These are phyloP conservation scores for Leptosphaerulina australis DNA, from an alignment of 2,329 filamentous ascomycete species.

Conservation along the genomic window DNA sequence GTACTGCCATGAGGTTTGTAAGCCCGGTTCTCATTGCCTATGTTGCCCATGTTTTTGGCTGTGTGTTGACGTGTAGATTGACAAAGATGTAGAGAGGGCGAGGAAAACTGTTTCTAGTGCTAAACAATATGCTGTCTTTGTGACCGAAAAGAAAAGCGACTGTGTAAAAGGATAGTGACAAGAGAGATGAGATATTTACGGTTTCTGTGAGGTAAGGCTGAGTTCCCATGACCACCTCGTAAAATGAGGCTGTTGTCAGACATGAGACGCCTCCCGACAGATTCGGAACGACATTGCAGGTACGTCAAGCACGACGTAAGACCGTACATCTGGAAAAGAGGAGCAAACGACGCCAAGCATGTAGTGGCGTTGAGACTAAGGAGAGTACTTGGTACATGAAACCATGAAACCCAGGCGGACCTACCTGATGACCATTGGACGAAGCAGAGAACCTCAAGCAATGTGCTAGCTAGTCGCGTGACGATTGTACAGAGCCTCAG, in stretches of 20 bases:
- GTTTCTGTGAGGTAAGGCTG: background rate
- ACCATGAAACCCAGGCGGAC: background rate
- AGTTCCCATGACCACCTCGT: background rate
- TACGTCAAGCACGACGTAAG: background rate
- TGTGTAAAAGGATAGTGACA: background rate
- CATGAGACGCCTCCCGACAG: background rate
- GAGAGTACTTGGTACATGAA: background rate
- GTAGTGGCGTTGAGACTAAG: constrained; percentile 5
- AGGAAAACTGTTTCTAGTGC: too few relatives aligned
- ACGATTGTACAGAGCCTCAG: constrained; percentile 1
- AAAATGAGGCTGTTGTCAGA: constrained; percentile 1
- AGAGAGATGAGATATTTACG: background rate
- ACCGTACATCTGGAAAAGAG: background rate
- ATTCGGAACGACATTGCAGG: background rate
- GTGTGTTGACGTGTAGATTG: background rate
- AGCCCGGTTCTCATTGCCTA: constrained; percentile 36
- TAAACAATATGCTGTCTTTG: background rate
- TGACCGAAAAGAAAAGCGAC: background rate
- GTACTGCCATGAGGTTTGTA: constrained; percentile 32
- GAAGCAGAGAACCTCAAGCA: background rate
- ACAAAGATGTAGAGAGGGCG: background rate
- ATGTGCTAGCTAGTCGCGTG: background rate
- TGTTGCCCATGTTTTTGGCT: constrained; percentile 27
- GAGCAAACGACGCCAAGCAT: constrained; percentile 8
- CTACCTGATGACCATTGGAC: constrained; percentile 14